Evolutionary conservation across 176 grass and related monocot species (phyloP), one percentile per base, ranked within the genome.

Genomic region (Microstegium vimineum): DNA sequence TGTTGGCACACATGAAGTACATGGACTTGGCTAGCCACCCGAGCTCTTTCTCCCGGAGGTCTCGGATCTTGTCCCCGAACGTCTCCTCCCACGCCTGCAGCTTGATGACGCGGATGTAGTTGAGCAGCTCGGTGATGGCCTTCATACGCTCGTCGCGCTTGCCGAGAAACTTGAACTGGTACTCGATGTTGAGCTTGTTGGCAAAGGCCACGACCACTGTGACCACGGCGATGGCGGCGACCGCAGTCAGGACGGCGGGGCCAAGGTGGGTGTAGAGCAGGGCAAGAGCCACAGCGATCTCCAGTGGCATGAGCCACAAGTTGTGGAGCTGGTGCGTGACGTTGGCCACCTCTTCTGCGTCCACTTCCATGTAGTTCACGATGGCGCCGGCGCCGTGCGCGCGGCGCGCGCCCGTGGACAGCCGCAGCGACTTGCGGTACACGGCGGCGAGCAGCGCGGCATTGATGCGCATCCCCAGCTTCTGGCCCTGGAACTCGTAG

Each of bases 311-410:
- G 7, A 94, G 86, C 92, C 92, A 94, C 4, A 94, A 36, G 83
- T 89, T 82, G 81, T 94, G 89, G 45, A 91, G 81, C 89, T 94
- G 66, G 51, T 86, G 76, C 42, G 87, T 89, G 66, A 91, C 87
- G 35, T 89, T 64, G 34, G 92, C 81, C 41, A 94, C 83, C 80
- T 91, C 86, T 45, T 91, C 71, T 14, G 92, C 92, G 28, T 94
- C 92, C 43, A 94, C 92, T 67, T 90, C 89, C 92, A 94, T 94
- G 89, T 91, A 91, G 76, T 94, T 94, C 1, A 94, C 86, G 38
- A 94, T 91, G 0, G 59, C 63, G 49, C 89, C 92, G 13, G 85
- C 66, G 13, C 92, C 92, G 22, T 94, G 92, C 32, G 80, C 84
- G 10, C 85, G 92, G 15, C 92, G 89, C 23, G 89, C 89, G 25